Base-by-base conservation (phyloP, 768 basidiomycete genomes). In the Phylloporus scabripes region DNA sequence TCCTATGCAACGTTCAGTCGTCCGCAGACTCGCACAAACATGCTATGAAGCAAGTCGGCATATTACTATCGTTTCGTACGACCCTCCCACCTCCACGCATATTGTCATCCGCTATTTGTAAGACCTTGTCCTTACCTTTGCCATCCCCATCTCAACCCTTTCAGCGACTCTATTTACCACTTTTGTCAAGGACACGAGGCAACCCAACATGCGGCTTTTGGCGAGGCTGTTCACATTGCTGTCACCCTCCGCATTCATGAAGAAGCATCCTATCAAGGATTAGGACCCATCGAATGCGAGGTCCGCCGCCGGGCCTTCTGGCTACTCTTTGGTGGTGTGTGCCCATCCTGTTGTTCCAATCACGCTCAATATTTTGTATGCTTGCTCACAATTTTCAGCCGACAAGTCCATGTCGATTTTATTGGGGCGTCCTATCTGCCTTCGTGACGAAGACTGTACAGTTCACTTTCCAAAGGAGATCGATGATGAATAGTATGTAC, bases 381-480 rank as follows among this genome's bases (percentile, higher is more conserved):
- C 17, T 11, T 8, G 47, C 44, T 36, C 43, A 47, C 49, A 15
- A 21, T 48, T 45, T 51, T 23, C 61, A 89, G 89, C 89, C 54
- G 92, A 94, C 65, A 92, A 92, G 69, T 91, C 89, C 15, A 87
- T 86, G 84, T 85, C 87, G 42, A 85, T 92, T 57, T 72, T 92
- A 36, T 74, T 92, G 39, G 88, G 87, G 15, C 76, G 91, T 51
- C 89, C 90, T 33, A 88, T 92, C 54, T 88, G 83, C 65, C 73
- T 93, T 60, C 79, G 88, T 46, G 89, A 92, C 60, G 92, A 93
- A 64, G 92, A 95, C 65, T 92, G 90, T 67, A 90, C 88, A 8
- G 80, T 89, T 2, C 83, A 89, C 64, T 90, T 91, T 70, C 89
- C 89, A 23, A 87, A 84, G 67, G 88, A 92, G 68, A 72, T 92